phyloP scores from a whole-genome alignment of 345 rosid species.

The Euphorbia peplus region DNA sequence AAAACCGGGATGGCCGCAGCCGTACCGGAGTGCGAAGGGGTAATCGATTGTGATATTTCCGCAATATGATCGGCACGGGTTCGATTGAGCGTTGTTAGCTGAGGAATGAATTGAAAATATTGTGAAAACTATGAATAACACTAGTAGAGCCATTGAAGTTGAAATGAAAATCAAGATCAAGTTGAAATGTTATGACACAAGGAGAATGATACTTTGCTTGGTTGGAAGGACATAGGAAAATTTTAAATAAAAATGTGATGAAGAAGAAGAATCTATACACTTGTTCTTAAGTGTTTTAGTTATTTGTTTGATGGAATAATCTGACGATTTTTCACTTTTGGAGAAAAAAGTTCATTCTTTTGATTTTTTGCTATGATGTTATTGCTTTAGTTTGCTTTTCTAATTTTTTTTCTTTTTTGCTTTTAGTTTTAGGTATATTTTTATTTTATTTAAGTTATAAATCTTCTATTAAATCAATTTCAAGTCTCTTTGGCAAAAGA shows the following conservation, averaged over 20 bases:
- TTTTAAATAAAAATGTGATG: slow-evolving; percentile 27
- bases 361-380: background rate
- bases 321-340: background rate
- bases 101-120: slow-evolving; percentile 16
- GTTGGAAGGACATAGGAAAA: background rate
- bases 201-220: slow-evolving; percentile 46
- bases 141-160: background rate
- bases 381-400: slow-evolving; percentile 26
- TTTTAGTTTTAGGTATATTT: no score
- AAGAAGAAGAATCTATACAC: slow-evolving; percentile 10
- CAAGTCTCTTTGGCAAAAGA: no score
- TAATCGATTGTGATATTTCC: slow-evolving; percentile 81
- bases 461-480: no score
- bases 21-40: slow-evolving; percentile 64
- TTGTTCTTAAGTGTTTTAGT: background rate
- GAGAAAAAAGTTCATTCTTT: background rate
- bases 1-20: slow-evolving; percentile 92
- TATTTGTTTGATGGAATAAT: slow-evolving; percentile 1
- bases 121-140: slow-evolving; percentile 11
- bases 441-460: no score
- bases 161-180: background rate
- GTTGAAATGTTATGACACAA: background rate
- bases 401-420: no score
- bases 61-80: slow-evolving; percentile 66
- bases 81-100: slow-evolving; percentile 12